phyloP scores from a whole-genome alignment of 2,329 filamentous ascomycete genomes.

The Cryoendolithus antarcticus region DNA sequence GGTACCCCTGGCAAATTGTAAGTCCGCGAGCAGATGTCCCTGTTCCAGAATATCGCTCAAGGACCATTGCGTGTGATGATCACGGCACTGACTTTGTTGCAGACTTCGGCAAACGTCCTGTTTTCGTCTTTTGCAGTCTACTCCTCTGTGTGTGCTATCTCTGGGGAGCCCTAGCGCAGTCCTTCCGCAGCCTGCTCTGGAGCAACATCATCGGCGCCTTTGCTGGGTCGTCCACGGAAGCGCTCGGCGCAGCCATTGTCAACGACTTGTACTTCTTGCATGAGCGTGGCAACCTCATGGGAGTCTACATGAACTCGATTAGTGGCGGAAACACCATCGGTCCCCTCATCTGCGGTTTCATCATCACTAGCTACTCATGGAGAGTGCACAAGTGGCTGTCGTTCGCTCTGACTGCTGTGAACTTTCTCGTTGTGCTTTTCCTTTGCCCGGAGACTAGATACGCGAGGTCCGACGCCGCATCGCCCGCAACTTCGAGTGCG shows the following conservation, averaged over 20 bases:
- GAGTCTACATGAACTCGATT: constrained; percentile 31
- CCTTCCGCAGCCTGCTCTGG: constrained; percentile 33
- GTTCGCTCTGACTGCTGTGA: constrained; percentile 20
- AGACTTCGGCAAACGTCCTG: constrained; percentile 34
- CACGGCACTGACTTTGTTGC: constrained; percentile 6
- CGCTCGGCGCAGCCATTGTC: constrained; percentile 29
- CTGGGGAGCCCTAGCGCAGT: constrained; percentile 32
- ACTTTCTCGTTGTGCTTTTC: constrained; percentile 25
- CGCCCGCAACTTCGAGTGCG: constrained; percentile 1
- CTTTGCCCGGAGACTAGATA: constrained; percentile 28
- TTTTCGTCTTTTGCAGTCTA: constrained; percentile 33
- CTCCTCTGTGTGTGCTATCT: constrained; percentile 35
- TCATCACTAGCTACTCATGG: constrained; percentile 28
- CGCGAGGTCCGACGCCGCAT: constrained; percentile 12
- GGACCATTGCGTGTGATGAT: too few relatives aligned
- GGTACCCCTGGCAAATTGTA: constrained; percentile 33
- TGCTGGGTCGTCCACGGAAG: constrained; percentile 34
- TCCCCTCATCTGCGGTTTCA: constrained; percentile 28
- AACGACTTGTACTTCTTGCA: constrained; percentile 24
- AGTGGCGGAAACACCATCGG: constrained; percentile 29
- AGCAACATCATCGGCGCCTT: constrained; percentile 35
- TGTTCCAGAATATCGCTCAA: too few relatives aligned
- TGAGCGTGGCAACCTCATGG: constrained; percentile 25
- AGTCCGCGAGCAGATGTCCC: too few relatives aligned
- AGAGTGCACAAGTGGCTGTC: constrained; percentile 31